These are phyloP conservation scores for Colletotrichum horii DNA, from an alignment of 2,329 filamentous ascomycete genomes.

Conservation along the genomic window DNA sequence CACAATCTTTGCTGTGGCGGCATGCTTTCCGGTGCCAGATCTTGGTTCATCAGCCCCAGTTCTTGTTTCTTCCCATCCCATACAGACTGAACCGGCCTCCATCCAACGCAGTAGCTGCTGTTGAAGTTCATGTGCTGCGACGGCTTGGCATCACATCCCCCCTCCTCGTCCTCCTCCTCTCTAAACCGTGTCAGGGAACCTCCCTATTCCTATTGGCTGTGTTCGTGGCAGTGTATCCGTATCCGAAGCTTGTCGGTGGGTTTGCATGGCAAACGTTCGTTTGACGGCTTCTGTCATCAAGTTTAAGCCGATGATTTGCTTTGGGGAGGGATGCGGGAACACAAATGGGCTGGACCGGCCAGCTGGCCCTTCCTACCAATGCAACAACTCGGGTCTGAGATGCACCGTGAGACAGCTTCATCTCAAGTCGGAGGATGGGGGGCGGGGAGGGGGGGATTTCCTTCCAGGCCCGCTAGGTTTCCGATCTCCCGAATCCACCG, in stretches of 20 bases:
- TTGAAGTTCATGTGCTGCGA: not conserved
- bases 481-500: conserved; percentile 18
- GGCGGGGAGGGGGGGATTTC: not conserved
- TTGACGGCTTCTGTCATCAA: conserved; percentile 16
- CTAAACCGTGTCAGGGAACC: not conserved
- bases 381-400: conserved; percentile 20
- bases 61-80: not conserved
- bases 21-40: conserved; percentile 4
- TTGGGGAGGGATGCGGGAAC: not conserved
- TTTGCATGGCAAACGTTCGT: not conserved
- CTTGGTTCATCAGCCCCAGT: not conserved
- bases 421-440: conserved; percentile 14
- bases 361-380: conserved; percentile 1
- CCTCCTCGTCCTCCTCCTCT: not conserved
- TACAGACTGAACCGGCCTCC: not conserved
- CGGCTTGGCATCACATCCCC: not conserved
- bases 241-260: conserved; percentile 4
- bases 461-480: conserved; percentile 7
- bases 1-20: not conserved
- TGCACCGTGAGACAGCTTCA: conserved; percentile 21
- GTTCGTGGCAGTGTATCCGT: not conserved
- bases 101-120: not conserved
- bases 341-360: not conserved
- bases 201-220: not conserved
- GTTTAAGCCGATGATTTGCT: conserved; percentile 13